phyloP scores from a whole-genome alignment of 352 stramenopile species.

The Phytophthora cryptogea region DNA sequence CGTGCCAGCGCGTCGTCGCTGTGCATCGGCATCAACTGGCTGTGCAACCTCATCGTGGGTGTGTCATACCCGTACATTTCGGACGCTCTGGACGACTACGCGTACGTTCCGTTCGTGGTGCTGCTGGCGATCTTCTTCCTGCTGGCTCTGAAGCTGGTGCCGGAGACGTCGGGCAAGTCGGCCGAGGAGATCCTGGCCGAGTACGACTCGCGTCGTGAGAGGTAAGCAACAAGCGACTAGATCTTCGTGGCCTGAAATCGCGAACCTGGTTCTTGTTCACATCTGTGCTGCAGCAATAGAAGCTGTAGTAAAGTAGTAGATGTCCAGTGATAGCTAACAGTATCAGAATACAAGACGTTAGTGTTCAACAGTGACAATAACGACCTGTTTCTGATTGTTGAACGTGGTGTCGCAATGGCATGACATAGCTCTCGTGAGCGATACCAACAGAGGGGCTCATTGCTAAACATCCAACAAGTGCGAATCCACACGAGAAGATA shows the following conservation, averaged over 20 bases:
- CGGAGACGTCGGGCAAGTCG: slow-evolving; percentile 69
- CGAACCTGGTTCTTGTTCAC: background rate
- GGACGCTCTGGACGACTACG: slow-evolving; percentile 35
- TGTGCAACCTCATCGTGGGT: slow-evolving; percentile 61
- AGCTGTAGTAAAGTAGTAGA: slow-evolving; percentile 6
- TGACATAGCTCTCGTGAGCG: no score
- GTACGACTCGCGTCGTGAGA: slow-evolving; percentile 34
- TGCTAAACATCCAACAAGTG: no score
- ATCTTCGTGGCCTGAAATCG: background rate
- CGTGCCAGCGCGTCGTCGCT: slow-evolving; percentile 30
- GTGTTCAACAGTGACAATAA: background rate
- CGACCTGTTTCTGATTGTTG: background rate
- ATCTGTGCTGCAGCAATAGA: slow-evolving; percentile 7
- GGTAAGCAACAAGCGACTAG: slow-evolving; percentile 4
- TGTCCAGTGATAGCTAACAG: slow-evolving; percentile 1
- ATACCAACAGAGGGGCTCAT: no score
- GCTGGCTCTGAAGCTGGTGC: slow-evolving; percentile 48
- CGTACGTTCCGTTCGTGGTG: slow-evolving; percentile 43
- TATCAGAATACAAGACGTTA: slow-evolving; percentile 8
- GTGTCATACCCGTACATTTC: slow-evolving; percentile 62
- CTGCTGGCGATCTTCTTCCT: slow-evolving; percentile 50
- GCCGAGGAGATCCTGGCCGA: slow-evolving; percentile 59
- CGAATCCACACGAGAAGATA: background rate
- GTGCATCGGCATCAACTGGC: slow-evolving; percentile 55
- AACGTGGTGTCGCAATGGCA: background rate